Conservation (phyloP, 164 flowering plant species). For the Kingdonia uniflora region DNA sequence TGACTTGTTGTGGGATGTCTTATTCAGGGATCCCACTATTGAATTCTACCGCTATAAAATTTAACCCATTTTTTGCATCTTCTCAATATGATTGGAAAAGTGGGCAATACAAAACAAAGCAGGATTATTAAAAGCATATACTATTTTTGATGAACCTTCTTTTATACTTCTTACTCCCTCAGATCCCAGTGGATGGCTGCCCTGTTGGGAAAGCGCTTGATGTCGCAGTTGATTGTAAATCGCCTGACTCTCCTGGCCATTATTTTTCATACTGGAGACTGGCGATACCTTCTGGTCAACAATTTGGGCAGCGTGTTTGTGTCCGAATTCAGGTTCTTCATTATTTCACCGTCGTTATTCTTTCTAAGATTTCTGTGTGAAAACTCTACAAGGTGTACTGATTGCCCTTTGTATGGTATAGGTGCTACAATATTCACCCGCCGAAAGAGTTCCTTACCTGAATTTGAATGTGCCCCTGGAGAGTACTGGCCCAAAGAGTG, state of each 20-base stretch:
- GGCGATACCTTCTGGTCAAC: conserved; percentile 55
- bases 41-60: background rate
- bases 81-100: no score
- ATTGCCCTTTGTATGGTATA: conserved; percentile 22
- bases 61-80: no score
- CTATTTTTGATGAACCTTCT: no score
- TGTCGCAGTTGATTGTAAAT: conserved; percentile 63
- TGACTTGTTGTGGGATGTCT: background rate
- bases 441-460: conserved; percentile 18
- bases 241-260: conserved; percentile 69
- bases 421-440: conserved; percentile 13
- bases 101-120: no score
- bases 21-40: background rate
- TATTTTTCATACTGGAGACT: conserved; percentile 83
- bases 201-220: conserved; percentile 41
- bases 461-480: conserved; percentile 62
- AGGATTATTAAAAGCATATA: no score
- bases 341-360: background rate
- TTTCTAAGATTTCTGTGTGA: no score
- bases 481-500: conserved; percentile 11
- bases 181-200: conserved; percentile 50
- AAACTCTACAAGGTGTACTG: no score
- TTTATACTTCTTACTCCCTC: conserved; percentile 2
- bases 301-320: conserved; percentile 91
- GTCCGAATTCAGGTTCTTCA: conserved; percentile 60